Base-by-base conservation (phyloP, 2,329 filamentous ascomycete genomes). In the Ceratocystis huliohia region DNA sequence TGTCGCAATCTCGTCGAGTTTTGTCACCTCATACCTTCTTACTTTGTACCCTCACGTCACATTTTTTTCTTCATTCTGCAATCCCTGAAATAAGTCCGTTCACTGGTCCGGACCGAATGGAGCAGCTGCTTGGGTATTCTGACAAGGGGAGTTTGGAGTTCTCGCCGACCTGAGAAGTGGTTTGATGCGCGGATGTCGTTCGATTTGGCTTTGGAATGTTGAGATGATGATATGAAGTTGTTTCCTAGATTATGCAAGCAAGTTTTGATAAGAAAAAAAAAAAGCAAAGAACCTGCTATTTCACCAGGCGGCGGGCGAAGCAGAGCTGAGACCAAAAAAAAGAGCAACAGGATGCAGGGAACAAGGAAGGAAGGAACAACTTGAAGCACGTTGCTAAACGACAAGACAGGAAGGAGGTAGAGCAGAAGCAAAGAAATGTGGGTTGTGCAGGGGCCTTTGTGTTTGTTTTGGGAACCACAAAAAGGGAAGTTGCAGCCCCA, bases 401-500 rank as follows among this genome's bases (percentile, higher is more conserved):
- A 57, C 53, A 57, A 30, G 53, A 28, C 53, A 57, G 53, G 53
- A 28, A 57, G 53, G 53, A 57, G 22, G 53, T 25, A 30, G 17
- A n/a, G 22, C 15, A 57, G 30, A 57, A 57, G 50, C 5, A 56
- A 57, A 57, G 30, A 13, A 28, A 13, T 6, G 10, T 25, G 13
- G 22, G 13, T 2, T 15, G 22, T 15, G 46, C 6, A 20, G n/a
- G 17, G 5, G 46, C 8, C 4, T n/a, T 7, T 8, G 17, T 50
- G 17, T 50, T 41, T 13, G 53, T 30, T 48, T 63, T 63, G 15
- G 41, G 45, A 56, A 45, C 59, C 59, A 66, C 65, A 46, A 66
- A 66, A 66, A 50, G 56, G 65, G 65, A 62, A 66, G 65, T 63
- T 66, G 30, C 33, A 66, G 50, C 50, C 65, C 65, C 57, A 33